Evolutionary conservation across 164 flowering plant genomes (phyloP), one percentile per base, ranked within the genome.

Genomic region (Liriodendron chinense): DNA sequence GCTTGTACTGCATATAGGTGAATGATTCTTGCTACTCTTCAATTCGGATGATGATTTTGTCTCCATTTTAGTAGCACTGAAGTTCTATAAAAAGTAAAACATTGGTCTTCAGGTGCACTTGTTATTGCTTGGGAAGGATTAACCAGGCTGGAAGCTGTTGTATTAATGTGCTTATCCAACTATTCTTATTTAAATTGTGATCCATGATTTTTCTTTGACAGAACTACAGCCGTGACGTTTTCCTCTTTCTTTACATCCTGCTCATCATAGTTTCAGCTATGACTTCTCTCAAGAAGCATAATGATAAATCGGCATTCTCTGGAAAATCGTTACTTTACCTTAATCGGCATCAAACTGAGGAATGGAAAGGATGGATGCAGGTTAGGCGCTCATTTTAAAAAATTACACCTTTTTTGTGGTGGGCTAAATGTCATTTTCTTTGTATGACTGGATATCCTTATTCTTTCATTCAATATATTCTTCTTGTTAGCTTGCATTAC

Each of bases 361-460:
- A 96, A 79, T 96, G 99, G 99, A 96, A 89, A 86, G 99, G 99
- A 82, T 94, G 94, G 96, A 96, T 96, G 99, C 99, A 96, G 99
- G 99, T 86, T 47, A 82, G 77, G 85, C 79, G 57, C 64, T 72
- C 59, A 24, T 68, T 70, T 16, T 67, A 63, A 43, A 47, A 64
- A 64, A 4, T 13, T 64, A 24, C 47, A 34, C 43, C 3, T 34
- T 34, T 34, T 34, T 34, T 34, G 5, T 34, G 43, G 43, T 34
- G 43, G 3, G 16, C 18, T 53, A 12, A 53, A 53, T 12, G 59
- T 2, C 13, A 53, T 12, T 53, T 12, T 53, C 18, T 53, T 16
- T 53, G 59, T 53, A 53, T 53, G 59, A 9, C 18, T 53, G 59
- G 18, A 53, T 10, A 53, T 53, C 59, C 18, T 53, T 53, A 16